Evolutionary conservation across 2,329 filamentous ascomycete species (phyloP).

Genomic region (Curvularia sp.): DNA sequence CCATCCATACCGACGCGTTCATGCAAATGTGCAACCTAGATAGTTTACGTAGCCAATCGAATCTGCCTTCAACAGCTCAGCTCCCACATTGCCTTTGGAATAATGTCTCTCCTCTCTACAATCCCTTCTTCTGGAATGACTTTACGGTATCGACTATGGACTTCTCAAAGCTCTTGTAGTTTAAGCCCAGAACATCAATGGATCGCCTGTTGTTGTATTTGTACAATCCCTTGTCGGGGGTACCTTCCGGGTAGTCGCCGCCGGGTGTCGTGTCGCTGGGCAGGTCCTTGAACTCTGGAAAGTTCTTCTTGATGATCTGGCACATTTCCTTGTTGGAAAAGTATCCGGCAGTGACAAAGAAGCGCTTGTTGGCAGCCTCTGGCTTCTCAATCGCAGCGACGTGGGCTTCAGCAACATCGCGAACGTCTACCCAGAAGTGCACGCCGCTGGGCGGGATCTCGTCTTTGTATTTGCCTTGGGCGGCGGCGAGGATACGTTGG

Average conservation of each 20-base stretch:
- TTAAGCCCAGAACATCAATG: slow-evolving; percentile 64
- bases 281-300: slow-evolving; percentile 62
- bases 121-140: slow-evolving; percentile 64
- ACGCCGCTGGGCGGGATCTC: slow-evolving; percentile 65
- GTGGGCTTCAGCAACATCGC: slow-evolving; percentile 68
- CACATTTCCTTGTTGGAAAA: slow-evolving; percentile 68
- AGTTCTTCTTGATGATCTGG: slow-evolving; percentile 63
- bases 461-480: slow-evolving; percentile 67
- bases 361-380: slow-evolving; percentile 67
- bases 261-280: slow-evolving; percentile 54
- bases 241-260: slow-evolving; percentile 57
- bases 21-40: slow-evolving; percentile 14
- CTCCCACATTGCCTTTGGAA: not conserved
- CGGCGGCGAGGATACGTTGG: slow-evolving; percentile 67
- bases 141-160: slow-evolving; percentile 69
- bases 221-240: slow-evolving; percentile 51
- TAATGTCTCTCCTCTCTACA: slow-evolving; percentile 35
- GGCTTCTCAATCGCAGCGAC: slow-evolving; percentile 65
- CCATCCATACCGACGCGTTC: not conserved
- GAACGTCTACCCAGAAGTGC: slow-evolving; percentile 58
- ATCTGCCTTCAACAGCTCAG: slow-evolving; percentile 2
- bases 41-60: slow-evolving; percentile 23
- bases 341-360: slow-evolving; percentile 65
- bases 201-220: slow-evolving; percentile 64
- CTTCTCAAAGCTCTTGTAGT: slow-evolving; percentile 66